Evolutionary conservation across 2,329 filamentous ascomycete species (phyloP), one percentile per base, ranked within the genome.

Genomic region (Niveomyces coronatus): DNA sequence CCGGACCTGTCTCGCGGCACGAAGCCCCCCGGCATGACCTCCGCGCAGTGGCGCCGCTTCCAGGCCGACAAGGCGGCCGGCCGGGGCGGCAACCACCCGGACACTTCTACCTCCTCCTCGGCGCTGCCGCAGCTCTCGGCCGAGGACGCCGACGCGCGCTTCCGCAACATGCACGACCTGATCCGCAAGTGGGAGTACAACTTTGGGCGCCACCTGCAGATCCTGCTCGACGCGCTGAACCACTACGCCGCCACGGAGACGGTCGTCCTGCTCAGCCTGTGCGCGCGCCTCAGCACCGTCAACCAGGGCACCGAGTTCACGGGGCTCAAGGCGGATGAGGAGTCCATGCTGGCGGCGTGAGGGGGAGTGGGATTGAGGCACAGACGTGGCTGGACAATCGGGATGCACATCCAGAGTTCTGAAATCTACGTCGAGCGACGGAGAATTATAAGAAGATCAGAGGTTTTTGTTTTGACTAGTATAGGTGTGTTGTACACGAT

Each of bases 201-300:
- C 54, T 98, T 98, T 56, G 84, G 82, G 41, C 70, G 87, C 32
- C 89, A 96, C 61, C 63, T 98, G 50, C 88, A 94, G 64, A 94
- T 96, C 48, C 61, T 98, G 51, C 76, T 96, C 26, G 91, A 96
- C 56, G 89, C 86, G 44, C 70, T 98, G 45, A 96, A 98, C 51
- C 94, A 96, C 60, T 93, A 95, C 51, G 91, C 91, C 3, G 91
- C 91, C 0, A 96, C 91, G 0, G 91, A 98, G 65, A 96, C 91
- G 27, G 89, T 95, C 3, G 91, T 94, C 14, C 70, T 98, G 47
- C 64, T 96, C 45, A 89, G 88, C 47, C 67, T 98, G 13, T 94
- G 86, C 54, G 86, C 86, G 10, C 65, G 86, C 44, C 56, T 94
- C 52, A 88, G 82, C 51, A 85, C 82, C 42, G 85, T 84, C 10